phyloP scores from a whole-genome alignment of 257 asterid genomes.

The Penstemon eatonii region DNA sequence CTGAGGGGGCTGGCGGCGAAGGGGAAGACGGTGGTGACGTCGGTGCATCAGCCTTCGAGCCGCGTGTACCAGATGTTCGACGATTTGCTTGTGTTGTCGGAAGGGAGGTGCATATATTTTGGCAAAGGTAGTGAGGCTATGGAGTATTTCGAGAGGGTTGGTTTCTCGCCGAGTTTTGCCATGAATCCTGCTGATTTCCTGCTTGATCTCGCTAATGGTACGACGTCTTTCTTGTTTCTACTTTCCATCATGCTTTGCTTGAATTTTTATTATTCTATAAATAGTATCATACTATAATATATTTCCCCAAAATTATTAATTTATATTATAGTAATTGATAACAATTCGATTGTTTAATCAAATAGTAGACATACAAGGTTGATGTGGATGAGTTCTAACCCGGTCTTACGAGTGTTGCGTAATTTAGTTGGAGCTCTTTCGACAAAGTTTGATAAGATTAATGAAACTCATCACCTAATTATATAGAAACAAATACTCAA shows the following conservation, averaged over 20 bases:
- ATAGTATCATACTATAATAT: background rate
- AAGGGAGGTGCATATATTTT: constrained; percentile 71
- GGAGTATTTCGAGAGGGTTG: constrained; percentile 69
- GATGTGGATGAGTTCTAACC: too few relatives aligned
- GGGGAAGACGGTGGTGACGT: constrained; percentile 79
- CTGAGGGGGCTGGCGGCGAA: constrained; percentile 59
- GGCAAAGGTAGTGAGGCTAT: constrained; percentile 70
- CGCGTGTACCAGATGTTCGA: constrained; percentile 75
- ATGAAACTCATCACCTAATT: too few relatives aligned
- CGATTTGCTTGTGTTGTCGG: constrained; percentile 68
- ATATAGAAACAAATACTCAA: too few relatives aligned
- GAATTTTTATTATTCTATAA: background rate
- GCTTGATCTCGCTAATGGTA: constrained; percentile 99
- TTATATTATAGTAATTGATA: too few relatives aligned
- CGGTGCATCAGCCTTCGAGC: constrained; percentile 95
- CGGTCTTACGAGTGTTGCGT: too few relatives aligned
- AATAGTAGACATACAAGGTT: too few relatives aligned
- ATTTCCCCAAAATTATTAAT: background rate
- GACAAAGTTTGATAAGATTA: too few relatives aligned
- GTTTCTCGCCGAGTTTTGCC: constrained; percentile 71
- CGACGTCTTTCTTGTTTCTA: constrained; percentile 14
- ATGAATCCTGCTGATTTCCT: constrained; percentile 98
- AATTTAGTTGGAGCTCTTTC: too few relatives aligned
- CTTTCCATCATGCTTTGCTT: background rate
- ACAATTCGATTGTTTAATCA: too few relatives aligned